Evolutionary conservation across 371 early-diverging fungal species (phyloP).

Genomic region (Mortierella sp.): DNA sequence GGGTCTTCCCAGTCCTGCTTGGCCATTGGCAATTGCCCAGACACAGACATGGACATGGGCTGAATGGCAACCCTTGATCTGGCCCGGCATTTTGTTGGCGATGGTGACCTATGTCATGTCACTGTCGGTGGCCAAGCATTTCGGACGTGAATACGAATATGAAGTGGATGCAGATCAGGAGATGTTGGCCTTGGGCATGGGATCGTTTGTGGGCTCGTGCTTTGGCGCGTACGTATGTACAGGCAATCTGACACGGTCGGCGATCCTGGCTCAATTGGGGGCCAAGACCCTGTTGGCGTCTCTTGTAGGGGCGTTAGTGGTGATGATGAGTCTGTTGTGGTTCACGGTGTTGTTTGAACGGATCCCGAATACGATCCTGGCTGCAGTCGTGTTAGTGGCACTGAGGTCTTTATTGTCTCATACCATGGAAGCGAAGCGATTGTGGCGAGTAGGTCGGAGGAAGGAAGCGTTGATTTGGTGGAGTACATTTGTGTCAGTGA

Average conservation of each 20-base stretch:
- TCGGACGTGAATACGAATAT: constrained; percentile 40
- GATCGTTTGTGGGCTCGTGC: constrained; percentile 53
- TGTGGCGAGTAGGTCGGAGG: constrained; percentile 36
- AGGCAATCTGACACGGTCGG: constrained; percentile 38
- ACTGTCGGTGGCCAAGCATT: constrained; percentile 57
- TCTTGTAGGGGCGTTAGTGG: constrained; percentile 28
- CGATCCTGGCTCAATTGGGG: constrained; percentile 35
- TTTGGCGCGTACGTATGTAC: constrained; percentile 54
- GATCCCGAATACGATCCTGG: constrained; percentile 36
- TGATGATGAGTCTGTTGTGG: constrained; percentile 39
- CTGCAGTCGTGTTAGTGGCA: constrained; percentile 36
- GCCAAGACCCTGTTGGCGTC: constrained; percentile 35
- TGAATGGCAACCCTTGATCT: constrained; percentile 17
- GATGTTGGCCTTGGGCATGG: constrained; percentile 55
- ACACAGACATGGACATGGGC: constrained; percentile 11
- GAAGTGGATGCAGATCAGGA: constrained; percentile 54
- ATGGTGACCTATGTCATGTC: constrained; percentile 59
- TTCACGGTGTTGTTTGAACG: constrained; percentile 39
- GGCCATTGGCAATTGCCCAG: constrained; percentile 19
- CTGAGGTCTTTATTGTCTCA: constrained; percentile 27
- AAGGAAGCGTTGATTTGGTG: constrained; percentile 48
- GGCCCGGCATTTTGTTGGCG: constrained; percentile 51
- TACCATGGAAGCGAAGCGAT: constrained; percentile 23
- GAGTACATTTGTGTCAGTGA: constrained; percentile 29
- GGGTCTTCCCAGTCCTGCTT: constrained; percentile 51